Evolutionary conservation across 805 yeast species (phyloP), one percentile per base, ranked within the genome.

Genomic region (Metschnikowia baotianmanensis): DNA sequence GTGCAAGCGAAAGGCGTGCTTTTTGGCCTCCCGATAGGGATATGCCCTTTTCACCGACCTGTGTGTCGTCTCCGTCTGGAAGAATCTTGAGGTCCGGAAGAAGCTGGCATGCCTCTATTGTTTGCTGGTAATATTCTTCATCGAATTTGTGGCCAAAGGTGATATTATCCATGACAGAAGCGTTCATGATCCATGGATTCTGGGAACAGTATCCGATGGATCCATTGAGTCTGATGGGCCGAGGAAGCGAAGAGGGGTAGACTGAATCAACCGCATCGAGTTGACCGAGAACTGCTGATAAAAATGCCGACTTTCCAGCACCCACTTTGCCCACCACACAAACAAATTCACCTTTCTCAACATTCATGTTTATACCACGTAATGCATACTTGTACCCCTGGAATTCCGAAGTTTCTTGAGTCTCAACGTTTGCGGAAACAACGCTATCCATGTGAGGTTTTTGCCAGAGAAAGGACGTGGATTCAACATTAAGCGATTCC

Each of bases 31-130:
- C 73, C 38, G 69, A 61, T 19, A 68, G 51, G 3, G 73, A 63
- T 28, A 67, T 65, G 25, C 72, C 73, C 47, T 67, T 67, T 41
- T 67, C 72, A 5, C 73, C 73, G n/a, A 68, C 72, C 35, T 62
- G 55, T n/a, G 72, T 67, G 34, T 48, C 53, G 49, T 67, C 72
- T 17, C 67, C 71, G 48, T 68, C 72, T 2, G 72, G 69, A 35
- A 67, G 56, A 5, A 55, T 48, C 20, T 54, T 55, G 39, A 67
- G 57, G 45, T 68, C 73, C 16, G 66, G 50, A 6, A 53, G 27
- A 19, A 68, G 57, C 42, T 66, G 62, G 53, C 73, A 68, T 4
- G 71, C 72, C 20, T 55, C 58, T 18, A 68, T 48, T 5, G 70
- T 64, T 21, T 48, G 52, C 15, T 57, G 45, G 42, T 67, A 68